Evolutionary conservation across 2,329 filamentous ascomycete genomes (phyloP).

Genomic region (Endothia cerciana): DNA sequence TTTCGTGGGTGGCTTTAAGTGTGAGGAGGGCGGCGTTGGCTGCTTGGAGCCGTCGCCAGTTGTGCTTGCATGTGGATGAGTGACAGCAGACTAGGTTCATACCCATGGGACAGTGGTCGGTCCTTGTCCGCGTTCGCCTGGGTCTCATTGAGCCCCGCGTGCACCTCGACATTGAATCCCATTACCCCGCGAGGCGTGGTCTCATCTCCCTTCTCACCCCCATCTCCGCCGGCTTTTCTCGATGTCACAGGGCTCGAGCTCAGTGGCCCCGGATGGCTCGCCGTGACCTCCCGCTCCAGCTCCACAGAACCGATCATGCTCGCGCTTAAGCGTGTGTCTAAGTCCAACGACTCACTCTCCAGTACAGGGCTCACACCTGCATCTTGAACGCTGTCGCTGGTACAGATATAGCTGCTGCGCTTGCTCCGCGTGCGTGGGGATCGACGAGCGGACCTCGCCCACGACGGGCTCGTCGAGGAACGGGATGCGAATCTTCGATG

Average conservation of each 20-base stretch:
- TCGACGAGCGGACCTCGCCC: neutral
- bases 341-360: neutral
- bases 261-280: conserved; percentile 1
- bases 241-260: neutral
- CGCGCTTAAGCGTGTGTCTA: neutral
- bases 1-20: conserved; percentile 11
- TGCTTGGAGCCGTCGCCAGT: conserved; percentile 7
- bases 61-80: neutral
- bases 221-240: neutral
- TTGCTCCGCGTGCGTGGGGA: neutral
- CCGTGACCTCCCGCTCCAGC: neutral
- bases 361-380: neutral
- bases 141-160: neutral
- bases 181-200: too few species aligned
- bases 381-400: neutral
- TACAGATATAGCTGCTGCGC: neutral
- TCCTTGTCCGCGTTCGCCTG: neutral
- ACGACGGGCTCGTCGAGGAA: neutral
- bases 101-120: neutral
- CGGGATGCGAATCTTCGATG: neutral
- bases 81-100: neutral
- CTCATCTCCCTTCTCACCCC: neutral
- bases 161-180: neutral
- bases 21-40: conserved; percentile 13
- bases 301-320: neutral